Evolutionary conservation across 176 grass and related monocot genomes (phyloP).

Genomic region (Paspalum vaginatum): DNA sequence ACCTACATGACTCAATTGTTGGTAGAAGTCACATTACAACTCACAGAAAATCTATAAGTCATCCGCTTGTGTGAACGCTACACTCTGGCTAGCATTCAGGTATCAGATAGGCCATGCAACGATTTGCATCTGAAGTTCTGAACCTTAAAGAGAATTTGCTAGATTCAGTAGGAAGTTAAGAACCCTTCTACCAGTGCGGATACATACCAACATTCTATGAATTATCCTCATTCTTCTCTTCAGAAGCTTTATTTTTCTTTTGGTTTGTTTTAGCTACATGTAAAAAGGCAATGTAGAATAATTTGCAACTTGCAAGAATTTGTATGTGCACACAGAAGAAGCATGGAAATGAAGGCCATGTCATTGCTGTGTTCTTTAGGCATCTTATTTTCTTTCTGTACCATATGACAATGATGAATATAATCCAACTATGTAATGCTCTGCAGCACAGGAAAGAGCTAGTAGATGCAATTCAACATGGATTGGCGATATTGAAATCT

Average conservation of each 20-base stretch:
- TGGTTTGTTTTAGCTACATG: background rate
- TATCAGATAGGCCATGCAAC: background rate
- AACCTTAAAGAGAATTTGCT: slow-evolving; percentile 18
- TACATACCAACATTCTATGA: background rate
- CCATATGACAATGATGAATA: background rate
- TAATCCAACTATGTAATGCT: slow-evolving; percentile 32
- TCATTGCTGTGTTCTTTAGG: background rate
- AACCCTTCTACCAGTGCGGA: background rate
- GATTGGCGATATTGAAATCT: slow-evolving; percentile 86
- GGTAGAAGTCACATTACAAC: slow-evolving; percentile 21
- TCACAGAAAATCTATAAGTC: background rate
- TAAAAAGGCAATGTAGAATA: background rate
- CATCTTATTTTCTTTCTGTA: slow-evolving; percentile 8
- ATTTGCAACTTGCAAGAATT: background rate
- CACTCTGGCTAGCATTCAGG: slow-evolving; percentile 17
- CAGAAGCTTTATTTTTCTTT: slow-evolving; percentile 14
- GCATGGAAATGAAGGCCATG: background rate
- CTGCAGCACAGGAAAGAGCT: slow-evolving; percentile 90
- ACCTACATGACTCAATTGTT: slow-evolving; percentile 8
- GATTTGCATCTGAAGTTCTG: background rate
- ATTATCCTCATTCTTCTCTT: background rate
- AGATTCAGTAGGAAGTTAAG: background rate
- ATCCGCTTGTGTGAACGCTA: slow-evolving; percentile 2
- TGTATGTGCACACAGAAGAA: slow-evolving; percentile 5
- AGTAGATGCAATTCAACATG: slow-evolving; percentile 85